Evolutionary conservation across 108 stramenopile genomes (phyloP), one percentile per base, ranked within the genome.

Genomic region (Cyclotella choctawhatcheeana): DNA sequence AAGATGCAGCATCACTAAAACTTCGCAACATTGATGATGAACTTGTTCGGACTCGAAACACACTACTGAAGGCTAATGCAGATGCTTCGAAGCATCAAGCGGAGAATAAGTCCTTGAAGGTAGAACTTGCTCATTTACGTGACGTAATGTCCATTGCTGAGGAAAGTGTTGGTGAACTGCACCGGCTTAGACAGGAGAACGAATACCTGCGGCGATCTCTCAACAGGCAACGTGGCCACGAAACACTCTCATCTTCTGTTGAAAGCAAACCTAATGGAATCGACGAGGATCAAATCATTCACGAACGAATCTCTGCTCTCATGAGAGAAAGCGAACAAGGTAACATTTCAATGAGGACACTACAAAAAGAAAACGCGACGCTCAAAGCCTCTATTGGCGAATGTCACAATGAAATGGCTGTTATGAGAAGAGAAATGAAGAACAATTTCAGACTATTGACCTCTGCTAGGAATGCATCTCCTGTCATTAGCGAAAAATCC

Each of bases 281-380:
- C 26, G 54, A 72, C 18, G 68, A 81, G 21, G 73, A 74, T 18
- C 53, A 51, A 40, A 52, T 81, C 40, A 65, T 81, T 35, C 58
- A 74, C 21, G 80, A 71, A 53, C 52, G 73, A 7, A 63, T 74
- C 16, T 54, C 80, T 60, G 64, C 73, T 6, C 56, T 81, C 22
- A 81, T 81, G 80, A 21, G 69, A 60, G 73, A 74, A 33, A 81
- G 70, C 31, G 80, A 81, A 52, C 68, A 81, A 24, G 70, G 68
- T 29, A 81, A 81, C 35, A 81, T 81, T 33, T 73, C 80, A 20
- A 70, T 81, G 73, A 69, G 73, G 40, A 58, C 69, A 27, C 62
- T 81, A 3, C 60, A 74, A 56, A 65, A 55, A 27, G 80, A 81
- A 81, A 74, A 81, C 51, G 55, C 58, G 5, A 40, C 50, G 29